Percentiles rank a stretch among this genome's conserved stretches.
These are phyloP conservation scores for Cyathus striatus DNA, from an alignment of 768 basidiomycete species.

Conservation along the genomic window DNA sequence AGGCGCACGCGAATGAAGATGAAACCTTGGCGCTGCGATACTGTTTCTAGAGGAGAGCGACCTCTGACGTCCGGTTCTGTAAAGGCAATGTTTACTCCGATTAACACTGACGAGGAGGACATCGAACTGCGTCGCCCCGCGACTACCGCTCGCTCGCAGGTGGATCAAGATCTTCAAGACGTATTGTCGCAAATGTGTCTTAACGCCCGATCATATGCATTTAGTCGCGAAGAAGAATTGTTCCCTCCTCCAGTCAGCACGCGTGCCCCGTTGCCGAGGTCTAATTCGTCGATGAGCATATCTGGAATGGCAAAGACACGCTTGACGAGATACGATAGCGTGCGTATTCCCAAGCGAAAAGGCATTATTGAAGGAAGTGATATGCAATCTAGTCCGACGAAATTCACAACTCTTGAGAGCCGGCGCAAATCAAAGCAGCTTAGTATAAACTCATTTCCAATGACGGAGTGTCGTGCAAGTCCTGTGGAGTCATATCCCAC, in stretches of 20 bases:
- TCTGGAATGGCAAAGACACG: constrained; percentile 59
- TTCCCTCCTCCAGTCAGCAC: constrained; percentile 48
- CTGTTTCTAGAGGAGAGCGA: constrained; percentile 15
- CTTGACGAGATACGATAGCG: constrained; percentile 64
- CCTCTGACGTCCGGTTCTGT: constrained; percentile 44
- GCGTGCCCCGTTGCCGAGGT: constrained; percentile 41
- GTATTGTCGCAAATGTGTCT: constrained; percentile 74
- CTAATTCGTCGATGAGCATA: constrained; percentile 56
- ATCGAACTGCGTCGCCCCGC: constrained; percentile 68
- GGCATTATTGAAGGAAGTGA: constrained; percentile 37
- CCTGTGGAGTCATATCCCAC: constrained; percentile 16
- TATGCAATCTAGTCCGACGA: constrained; percentile 17
- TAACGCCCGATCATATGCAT: constrained; percentile 62
- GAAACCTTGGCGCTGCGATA: constrained; percentile 18
- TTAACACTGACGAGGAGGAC: constrained; percentile 47
- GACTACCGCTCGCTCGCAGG: constrained; percentile 55
- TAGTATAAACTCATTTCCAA: constrained; percentile 26
- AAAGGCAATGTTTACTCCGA: constrained; percentile 52
- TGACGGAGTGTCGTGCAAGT: constrained; percentile 14
- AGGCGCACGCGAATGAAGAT: constrained; percentile 22
- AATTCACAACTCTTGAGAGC: constrained; percentile 13
- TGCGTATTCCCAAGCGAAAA: constrained; percentile 58
- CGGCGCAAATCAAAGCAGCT: constrained; percentile 28
- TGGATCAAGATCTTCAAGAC: constrained; percentile 77
- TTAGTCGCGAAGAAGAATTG: constrained; percentile 56